Evolutionary conservation across 768 basidiomycete genomes (phyloP).

Genomic region (Lentinula raphanica): DNA sequence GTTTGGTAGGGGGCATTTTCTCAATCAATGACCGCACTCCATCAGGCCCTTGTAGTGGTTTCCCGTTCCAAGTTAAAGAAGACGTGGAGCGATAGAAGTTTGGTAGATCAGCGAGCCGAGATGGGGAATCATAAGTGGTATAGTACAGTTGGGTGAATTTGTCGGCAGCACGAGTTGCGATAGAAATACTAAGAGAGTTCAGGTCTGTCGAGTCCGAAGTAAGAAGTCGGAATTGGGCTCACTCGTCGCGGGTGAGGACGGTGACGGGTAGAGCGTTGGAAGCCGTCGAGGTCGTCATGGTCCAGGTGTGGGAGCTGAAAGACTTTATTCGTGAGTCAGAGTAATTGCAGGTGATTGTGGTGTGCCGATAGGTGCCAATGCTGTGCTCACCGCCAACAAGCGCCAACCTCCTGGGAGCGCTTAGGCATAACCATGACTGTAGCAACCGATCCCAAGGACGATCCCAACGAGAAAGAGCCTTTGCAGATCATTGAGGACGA

Average conservation of each 20-base stretch:
- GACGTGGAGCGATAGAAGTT: conserved; percentile 78
- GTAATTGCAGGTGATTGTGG: too few relatives aligned
- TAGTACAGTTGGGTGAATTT: conserved; percentile 82
- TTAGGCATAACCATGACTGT: conserved; percentile 5
- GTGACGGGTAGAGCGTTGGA: conserved; percentile 11
- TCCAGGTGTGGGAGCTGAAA: background rate
- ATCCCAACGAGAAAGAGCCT: background rate
- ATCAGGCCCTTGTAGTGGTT: conserved; percentile 66
- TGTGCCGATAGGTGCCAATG: too few relatives aligned
- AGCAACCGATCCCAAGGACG: conserved; percentile 8
- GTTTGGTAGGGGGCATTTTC: conserved; percentile 74
- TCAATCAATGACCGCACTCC: conserved; percentile 62
- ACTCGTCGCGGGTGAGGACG: conserved; percentile 54
- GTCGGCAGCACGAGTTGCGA: conserved; percentile 79
- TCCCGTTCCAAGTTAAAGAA: conserved; percentile 82
- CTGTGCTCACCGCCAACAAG: too few relatives aligned
- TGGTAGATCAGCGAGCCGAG: conserved; percentile 71
- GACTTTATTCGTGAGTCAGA: background rate
- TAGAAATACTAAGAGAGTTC: conserved; percentile 58
- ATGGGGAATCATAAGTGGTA: conserved; percentile 72
- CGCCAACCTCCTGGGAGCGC: too few relatives aligned
- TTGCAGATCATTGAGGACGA: conserved; percentile 10
- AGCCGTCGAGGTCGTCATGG: conserved; percentile 17
- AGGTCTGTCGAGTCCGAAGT: conserved; percentile 17
- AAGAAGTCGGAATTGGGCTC: conserved; percentile 24